A percentile compares a stretch with the other conserved stretches of the same genome.
Conservation (phyloP, 495 filamentous ascomycete genomes). For the Parmelia sp. region DNA sequence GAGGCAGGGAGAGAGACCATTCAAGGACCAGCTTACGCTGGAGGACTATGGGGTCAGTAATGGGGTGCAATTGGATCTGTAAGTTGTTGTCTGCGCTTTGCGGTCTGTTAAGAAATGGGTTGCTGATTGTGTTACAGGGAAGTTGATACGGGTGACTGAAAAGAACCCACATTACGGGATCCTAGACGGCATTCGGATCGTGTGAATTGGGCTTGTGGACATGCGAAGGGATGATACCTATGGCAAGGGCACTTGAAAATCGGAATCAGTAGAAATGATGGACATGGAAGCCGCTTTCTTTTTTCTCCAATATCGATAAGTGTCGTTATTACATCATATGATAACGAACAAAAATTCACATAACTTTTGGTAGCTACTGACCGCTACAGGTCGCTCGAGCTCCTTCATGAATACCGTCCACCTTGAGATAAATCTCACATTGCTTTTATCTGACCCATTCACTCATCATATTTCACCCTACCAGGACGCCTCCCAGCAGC, state of each 20-base stretch:
- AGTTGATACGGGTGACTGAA: conserved; percentile 70
- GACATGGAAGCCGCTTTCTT: background rate
- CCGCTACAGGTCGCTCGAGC: background rate
- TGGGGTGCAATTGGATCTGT: conserved; percentile 79
- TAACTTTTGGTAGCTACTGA: background rate
- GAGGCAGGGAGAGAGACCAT: conserved; percentile 82
- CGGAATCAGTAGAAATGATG: background rate
- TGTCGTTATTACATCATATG: background rate
- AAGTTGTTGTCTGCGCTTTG: conserved; percentile 20
- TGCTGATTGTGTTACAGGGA: conserved; percentile 35
- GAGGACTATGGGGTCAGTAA: conserved; percentile 86
- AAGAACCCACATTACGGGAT: too few species aligned
- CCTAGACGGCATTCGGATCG: background rate
- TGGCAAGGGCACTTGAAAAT: background rate
- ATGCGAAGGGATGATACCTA: background rate
- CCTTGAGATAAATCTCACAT: background rate
- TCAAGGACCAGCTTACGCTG: conserved; percentile 80
- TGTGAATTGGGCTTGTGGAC: background rate
- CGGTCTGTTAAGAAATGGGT: background rate
- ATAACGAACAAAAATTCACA: too few species aligned
- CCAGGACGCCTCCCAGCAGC: background rate
- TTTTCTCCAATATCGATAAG: background rate
- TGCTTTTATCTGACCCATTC: background rate
- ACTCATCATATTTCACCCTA: background rate
- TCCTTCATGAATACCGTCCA: background rate